Evolutionary conservation across 2,329 filamentous ascomycete genomes (phyloP).

Genomic region (Aureobasidium namibiae): DNA sequence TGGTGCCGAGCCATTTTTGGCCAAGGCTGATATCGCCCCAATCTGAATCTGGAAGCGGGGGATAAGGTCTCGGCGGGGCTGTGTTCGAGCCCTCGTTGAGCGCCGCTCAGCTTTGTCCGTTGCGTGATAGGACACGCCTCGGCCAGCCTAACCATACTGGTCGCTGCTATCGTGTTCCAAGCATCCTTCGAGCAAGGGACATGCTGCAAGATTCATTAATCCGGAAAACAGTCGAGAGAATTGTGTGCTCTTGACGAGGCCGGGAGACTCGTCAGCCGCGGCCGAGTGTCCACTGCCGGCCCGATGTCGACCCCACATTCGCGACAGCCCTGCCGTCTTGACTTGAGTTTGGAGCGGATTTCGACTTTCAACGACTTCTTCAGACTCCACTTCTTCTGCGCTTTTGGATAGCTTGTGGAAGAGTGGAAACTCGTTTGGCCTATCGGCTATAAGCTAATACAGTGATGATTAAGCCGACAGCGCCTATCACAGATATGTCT

Average conservation of each 20-base stretch:
- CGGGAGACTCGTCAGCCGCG: neutral
- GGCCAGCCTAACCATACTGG: neutral
- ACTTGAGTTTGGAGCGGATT: neutral
- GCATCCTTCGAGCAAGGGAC: neutral
- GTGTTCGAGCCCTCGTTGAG: neutral
- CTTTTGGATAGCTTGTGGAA: no score
- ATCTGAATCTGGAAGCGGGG: constrained; percentile 10
- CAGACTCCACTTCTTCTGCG: neutral
- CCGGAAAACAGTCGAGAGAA: neutral
- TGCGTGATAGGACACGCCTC: neutral
- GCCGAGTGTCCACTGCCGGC: neutral
- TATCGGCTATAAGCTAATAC: no score
- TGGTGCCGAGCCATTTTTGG: constrained; percentile 5
- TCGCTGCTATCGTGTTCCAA: neutral
- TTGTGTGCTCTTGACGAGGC: neutral
- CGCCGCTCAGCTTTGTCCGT: neutral
- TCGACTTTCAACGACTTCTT: neutral
- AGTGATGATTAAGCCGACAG: neutral
- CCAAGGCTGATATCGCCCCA: constrained; percentile 9
- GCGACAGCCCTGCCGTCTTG: neutral
- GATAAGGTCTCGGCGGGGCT: constrained; percentile 8
- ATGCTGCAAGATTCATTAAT: neutral
- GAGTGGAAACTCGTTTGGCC: no score
- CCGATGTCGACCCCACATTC: neutral
- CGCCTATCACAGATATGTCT: neutral